A percentile compares a stretch with the other conserved stretches of the same genome.
These are phyloP conservation scores for Nannochloropsis gaditana DNA, from an alignment of 108 stramenopile genomes.

Conservation along the genomic window DNA sequence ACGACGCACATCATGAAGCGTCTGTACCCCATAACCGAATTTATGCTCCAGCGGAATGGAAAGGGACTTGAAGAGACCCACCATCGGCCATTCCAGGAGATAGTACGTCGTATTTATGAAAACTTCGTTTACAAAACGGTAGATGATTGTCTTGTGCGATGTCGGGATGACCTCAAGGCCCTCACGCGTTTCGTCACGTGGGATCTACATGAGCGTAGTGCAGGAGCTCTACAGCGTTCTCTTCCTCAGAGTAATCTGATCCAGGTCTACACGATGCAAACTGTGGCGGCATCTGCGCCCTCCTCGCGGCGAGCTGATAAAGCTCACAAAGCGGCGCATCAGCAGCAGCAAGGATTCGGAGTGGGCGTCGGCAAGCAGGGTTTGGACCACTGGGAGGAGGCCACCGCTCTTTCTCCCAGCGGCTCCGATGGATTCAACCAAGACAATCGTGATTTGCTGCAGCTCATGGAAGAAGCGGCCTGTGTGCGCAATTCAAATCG, in stretches of 20 bases:
- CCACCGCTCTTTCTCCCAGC: conserved; percentile 29
- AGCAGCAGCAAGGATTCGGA: conserved; percentile 19
- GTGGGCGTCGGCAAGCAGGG: conserved; percentile 19
- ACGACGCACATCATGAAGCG: conserved; percentile 75
- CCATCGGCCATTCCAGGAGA: conserved; percentile 52
- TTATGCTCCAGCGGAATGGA: conserved; percentile 70
- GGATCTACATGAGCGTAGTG: conserved; percentile 75
- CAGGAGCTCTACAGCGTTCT: conserved; percentile 68
- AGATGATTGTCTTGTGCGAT: conserved; percentile 57
- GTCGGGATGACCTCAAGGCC: conserved; percentile 74
- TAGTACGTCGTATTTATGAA: conserved; percentile 71
- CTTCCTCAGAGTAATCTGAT: conserved; percentile 62
- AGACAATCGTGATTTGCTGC: conserved; percentile 65
- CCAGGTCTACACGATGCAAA: conserved; percentile 52
- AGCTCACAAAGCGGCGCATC: conserved; percentile 31
- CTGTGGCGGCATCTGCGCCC: background rate
- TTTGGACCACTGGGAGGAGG: conserved; percentile 49
- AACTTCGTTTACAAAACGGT: conserved; percentile 69
- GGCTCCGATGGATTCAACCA: conserved; percentile 19
- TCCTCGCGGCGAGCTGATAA: conserved; percentile 7
- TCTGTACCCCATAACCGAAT: conserved; percentile 72
- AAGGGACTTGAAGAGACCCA: conserved; percentile 59
- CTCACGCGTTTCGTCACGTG: conserved; percentile 86
- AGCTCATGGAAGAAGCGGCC: conserved; percentile 78
- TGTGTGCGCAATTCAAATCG: conserved; percentile 67